Percentiles rank a stretch among this genome's conserved stretches.
Evolutionary conservation across 1,284 basidiomycete genomes (phyloP).

Genomic region (Apiotrichum mycotoxinovorans): DNA sequence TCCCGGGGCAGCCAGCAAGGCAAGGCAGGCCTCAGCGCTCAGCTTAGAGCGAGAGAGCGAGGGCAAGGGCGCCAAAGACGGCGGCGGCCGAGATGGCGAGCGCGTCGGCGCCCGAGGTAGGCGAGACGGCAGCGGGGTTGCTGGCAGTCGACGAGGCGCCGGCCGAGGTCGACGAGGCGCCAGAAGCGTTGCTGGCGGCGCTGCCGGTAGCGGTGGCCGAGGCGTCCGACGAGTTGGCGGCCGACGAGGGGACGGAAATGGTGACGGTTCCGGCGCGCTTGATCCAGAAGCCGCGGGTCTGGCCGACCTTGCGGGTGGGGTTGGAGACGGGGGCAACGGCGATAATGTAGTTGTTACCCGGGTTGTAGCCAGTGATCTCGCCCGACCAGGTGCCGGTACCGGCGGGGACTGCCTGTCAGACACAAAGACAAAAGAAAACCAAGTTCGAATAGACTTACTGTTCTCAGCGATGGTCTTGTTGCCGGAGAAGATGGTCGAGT

Average conservation of each 20-base stretch:
- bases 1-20: too few relatives aligned
- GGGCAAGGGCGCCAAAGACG: slow-evolving; percentile 22
- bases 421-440: background rate
- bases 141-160: slow-evolving; percentile 7
- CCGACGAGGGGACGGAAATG: slow-evolving; percentile 15
- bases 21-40: too few relatives aligned
- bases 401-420: slow-evolving; percentile 7
- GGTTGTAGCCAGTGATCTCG: slow-evolving; percentile 16
- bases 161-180: background rate
- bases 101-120: slow-evolving; percentile 17
- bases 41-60: slow-evolving; percentile 24
- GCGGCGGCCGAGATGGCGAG: slow-evolving; percentile 23
- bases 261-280: slow-evolving; percentile 13
- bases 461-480: slow-evolving; percentile 7
- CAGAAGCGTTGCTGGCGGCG: slow-evolving; percentile 19
- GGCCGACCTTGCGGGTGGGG: slow-evolving; percentile 14
- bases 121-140: background rate
- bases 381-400: slow-evolving; percentile 27
- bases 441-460: background rate
- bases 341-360: slow-evolving; percentile 24
- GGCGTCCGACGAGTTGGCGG: too few relatives aligned
- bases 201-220: slow-evolving; percentile 13
- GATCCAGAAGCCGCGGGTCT: slow-evolving; percentile 19
- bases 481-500: slow-evolving; percentile 3
- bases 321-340: slow-evolving; percentile 10